Evolutionary conservation across 257 asterid species (phyloP).

Genomic region (Linaria vulgaris): DNA sequence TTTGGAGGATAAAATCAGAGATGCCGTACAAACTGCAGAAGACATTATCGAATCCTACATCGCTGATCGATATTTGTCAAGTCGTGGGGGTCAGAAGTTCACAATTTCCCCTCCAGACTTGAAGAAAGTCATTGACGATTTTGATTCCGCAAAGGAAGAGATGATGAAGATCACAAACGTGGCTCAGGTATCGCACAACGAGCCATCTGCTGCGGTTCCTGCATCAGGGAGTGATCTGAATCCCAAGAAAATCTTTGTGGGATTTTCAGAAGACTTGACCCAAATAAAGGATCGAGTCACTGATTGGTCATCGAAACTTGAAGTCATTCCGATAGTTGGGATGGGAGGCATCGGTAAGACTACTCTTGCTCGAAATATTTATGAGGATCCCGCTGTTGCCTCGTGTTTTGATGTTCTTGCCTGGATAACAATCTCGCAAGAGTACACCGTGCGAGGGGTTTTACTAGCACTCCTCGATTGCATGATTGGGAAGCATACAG

Average conservation of each 20-base stretch:
- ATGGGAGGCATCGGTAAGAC: too few relatives aligned
- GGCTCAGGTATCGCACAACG: background rate
- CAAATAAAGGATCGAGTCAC: too few relatives aligned
- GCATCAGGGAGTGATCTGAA: too few relatives aligned
- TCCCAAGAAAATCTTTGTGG: too few relatives aligned
- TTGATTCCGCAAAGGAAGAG: background rate
- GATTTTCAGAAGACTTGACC: too few relatives aligned
- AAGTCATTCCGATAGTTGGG: too few relatives aligned
- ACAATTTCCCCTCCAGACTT: conserved; percentile 7
- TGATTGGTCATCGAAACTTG: too few relatives aligned
- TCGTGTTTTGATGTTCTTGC: too few relatives aligned
- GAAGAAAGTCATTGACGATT: background rate
- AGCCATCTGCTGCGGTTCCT: too few relatives aligned
- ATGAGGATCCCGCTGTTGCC: too few relatives aligned
- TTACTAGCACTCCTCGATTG: conserved; percentile 11
- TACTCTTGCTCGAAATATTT: too few relatives aligned
- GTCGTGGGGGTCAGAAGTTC: background rate
- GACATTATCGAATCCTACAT: background rate
- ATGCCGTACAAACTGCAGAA: background rate
- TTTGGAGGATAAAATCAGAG: conserved; percentile 5
- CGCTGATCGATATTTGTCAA: background rate
- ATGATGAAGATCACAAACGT: background rate
- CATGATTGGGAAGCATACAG: background rate
- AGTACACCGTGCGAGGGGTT: background rate
- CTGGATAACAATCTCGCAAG: background rate